A percentile compares a stretch with the other conserved stretches of the same genome.
Evolutionary conservation across 345 rosid species (phyloP).

Genomic region (Citrus sp.): DNA sequence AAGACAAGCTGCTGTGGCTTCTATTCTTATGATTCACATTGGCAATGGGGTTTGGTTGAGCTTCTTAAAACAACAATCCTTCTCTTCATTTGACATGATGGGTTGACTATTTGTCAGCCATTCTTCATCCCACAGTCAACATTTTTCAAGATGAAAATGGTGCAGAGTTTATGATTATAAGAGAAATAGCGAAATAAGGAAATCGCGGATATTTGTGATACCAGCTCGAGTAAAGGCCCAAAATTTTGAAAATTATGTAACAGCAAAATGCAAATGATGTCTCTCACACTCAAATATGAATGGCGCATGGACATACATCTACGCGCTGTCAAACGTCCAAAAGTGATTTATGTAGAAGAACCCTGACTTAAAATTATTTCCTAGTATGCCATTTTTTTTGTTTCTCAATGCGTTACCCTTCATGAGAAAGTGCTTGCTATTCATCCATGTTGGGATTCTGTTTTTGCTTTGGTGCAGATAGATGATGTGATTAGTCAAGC

Average conservation of each 20-base stretch:
- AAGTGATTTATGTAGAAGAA: neutral
- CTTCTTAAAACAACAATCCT: neutral
- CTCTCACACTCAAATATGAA: neutral
- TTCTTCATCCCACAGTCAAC: neutral
- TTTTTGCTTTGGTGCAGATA: conserved; percentile 46
- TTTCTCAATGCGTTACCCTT: neutral
- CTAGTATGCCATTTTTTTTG: neutral
- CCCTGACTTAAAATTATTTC: neutral
- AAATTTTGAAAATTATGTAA: neutral
- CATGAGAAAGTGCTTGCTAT: neutral
- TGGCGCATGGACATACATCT: neutral
- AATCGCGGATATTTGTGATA: neutral
- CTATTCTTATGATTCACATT: neutral
- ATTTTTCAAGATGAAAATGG: neutral
- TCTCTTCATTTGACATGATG: neutral
- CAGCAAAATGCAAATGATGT: neutral
- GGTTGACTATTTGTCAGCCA: neutral
- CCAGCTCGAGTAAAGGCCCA: neutral
- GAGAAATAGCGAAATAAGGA: neutral
- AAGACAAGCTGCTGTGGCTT: neutral
- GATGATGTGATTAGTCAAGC: conserved; percentile 97
- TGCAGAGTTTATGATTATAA: neutral
- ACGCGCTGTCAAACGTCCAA: neutral
- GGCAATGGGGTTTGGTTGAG: neutral
- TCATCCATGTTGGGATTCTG: neutral